Conservation (phyloP, 768 basidiomycete species). For the Phaffia australis region DNA sequence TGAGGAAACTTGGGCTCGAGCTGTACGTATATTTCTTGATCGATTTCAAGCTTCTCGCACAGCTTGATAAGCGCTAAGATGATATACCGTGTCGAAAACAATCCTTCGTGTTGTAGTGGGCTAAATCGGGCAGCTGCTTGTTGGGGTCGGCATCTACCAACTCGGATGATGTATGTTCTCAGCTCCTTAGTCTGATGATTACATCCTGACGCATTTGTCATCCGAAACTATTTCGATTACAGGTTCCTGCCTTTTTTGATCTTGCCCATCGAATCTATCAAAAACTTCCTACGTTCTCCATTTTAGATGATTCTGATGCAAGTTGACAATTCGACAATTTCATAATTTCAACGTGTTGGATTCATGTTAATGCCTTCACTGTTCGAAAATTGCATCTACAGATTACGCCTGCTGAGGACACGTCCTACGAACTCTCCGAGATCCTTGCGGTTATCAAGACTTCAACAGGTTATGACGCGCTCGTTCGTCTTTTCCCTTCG, state of each 20-base stretch:
- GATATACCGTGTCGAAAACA: too few relatives aligned
- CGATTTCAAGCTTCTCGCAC: too few relatives aligned
- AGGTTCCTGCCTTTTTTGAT: slow-evolving; percentile 2
- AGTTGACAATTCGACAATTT: neutral
- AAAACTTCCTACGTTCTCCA: neutral
- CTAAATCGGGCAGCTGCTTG: too few relatives aligned
- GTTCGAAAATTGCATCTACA: neutral
- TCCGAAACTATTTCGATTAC: neutral
- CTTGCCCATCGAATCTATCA: slow-evolving; percentile 4
- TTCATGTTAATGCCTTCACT: neutral
- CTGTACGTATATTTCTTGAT: too few relatives aligned
- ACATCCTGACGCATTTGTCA: too few relatives aligned
- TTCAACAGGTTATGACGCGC: neutral
- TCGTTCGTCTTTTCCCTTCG: neutral
- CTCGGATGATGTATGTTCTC: too few relatives aligned
- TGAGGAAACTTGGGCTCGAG: too few relatives aligned
- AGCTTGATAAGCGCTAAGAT: too few relatives aligned
- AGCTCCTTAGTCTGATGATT: too few relatives aligned
- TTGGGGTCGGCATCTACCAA: too few relatives aligned
- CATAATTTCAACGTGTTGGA: neutral
- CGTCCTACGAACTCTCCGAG: slow-evolving; percentile 4
- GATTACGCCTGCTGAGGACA: slow-evolving; percentile 7
- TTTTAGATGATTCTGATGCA: slow-evolving; percentile 8
- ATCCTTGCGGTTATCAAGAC: neutral
- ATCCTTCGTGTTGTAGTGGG: too few relatives aligned